phyloP scores from a whole-genome alignment of 2,329 filamentous ascomycete genomes.

The Ceratocystis colombiana region DNA sequence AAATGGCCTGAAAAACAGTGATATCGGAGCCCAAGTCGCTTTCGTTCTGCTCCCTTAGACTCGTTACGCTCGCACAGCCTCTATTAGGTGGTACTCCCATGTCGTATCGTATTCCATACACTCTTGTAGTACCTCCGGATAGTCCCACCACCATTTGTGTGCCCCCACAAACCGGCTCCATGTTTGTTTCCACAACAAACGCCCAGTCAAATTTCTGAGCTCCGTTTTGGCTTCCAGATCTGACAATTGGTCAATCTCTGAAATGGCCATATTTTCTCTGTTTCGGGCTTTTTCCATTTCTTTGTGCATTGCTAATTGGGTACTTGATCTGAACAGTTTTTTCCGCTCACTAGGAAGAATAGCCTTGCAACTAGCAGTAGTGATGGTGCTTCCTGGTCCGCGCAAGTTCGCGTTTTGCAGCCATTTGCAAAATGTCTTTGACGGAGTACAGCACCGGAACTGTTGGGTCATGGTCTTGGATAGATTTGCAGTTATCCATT shows the following conservation, averaged over 20 bases:
- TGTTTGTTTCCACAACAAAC: conserved; percentile 51
- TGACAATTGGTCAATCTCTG: background rate
- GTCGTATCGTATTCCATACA: conserved; percentile 45
- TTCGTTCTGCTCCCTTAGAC: background rate
- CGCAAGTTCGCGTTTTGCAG: conserved; percentile 46
- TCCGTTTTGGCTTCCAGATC: conserved; percentile 36
- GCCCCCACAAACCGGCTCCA: conserved; percentile 47
- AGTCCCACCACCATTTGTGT: conserved; percentile 53
- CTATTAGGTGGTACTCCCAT: conserved; percentile 50
- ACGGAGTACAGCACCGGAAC: conserved; percentile 51
- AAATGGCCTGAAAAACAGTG: conserved; percentile 11
- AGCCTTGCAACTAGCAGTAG: conserved; percentile 43
- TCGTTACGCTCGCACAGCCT: conserved; percentile 37
- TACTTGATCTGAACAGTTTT: conserved; percentile 16
- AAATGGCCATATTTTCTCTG: background rate
- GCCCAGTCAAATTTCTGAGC: conserved; percentile 44
- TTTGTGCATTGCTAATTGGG: background rate
- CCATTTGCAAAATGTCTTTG: conserved; percentile 48
- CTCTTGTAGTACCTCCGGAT: conserved; percentile 44
- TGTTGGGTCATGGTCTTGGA: conserved; percentile 48
- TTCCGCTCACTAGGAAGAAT: conserved; percentile 32
- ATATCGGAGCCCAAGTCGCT: background rate
- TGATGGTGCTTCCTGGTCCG: conserved; percentile 39
- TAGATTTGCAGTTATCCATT: conserved; percentile 54
- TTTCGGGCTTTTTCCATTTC: background rate